Evolutionary conservation across 208 protist genomes (phyloP), one percentile per base, ranked within the genome.

Genomic region (Trypanosoma mega): DNA sequence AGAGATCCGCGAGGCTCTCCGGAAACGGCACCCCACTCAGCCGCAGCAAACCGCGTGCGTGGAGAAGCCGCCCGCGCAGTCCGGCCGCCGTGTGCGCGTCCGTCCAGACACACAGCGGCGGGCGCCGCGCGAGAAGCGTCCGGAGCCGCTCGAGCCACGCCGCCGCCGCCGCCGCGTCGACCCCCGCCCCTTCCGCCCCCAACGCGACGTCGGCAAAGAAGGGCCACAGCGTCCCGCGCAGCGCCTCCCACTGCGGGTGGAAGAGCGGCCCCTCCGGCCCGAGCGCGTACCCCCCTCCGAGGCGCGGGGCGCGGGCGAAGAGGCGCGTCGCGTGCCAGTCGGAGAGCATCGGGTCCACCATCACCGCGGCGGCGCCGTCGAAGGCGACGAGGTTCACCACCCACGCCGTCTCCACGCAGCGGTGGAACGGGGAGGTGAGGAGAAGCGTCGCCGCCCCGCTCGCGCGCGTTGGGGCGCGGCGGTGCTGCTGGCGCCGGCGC

Each of bases 321-420:
- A 94, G 69, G 41, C 80, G 85, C 16, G 60, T 29, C 43, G 90
- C 82, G 37, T 90, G 82, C 85, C 87, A 94, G 48, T 94, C 87
- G 7, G 80, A 72, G 26, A 94, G 73, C 51, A 82, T 50, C 12
- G 87, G 87, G 26, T 89, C 78, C 12, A 94, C 76, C 72, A 80
- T 87, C 58, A 94, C 60, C n/a, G 80, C 70, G n/a, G 90, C 57
- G 9, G 46, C 60, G 14, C 84, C 87, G 8, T 84, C 55, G 65
- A 90, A 94, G 3, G 74, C 87, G 23, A 91, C 73, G 45, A 94
- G 66, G 62, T 85, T 90, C 41, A 94, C 46, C 34, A 94, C 73
- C 6, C 80, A 30, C 2, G 84, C 87, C 24, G 85, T 94, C 68
- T 94, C 84, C 11, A 94, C 51, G 56, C 87, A 94, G 3, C 87